Conservation (phyloP, 1,284 basidiomycete species). For the Cutaneotrichosporon mucoides region DNA sequence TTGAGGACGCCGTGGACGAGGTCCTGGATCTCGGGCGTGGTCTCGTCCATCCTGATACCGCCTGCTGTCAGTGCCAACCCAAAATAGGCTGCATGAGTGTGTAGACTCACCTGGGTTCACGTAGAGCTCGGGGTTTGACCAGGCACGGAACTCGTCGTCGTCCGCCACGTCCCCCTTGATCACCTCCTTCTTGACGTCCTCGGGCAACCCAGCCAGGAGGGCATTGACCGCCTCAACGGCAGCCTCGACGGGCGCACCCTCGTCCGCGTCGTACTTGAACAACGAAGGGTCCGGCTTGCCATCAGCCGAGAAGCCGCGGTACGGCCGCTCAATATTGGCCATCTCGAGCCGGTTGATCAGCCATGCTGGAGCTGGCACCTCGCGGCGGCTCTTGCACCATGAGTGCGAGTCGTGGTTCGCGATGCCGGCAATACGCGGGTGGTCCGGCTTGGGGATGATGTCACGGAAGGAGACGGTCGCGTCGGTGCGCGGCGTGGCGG, state of each 20-base stretch:
- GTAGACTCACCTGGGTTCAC: slow-evolving; percentile 26
- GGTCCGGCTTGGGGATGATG: slow-evolving; percentile 35
- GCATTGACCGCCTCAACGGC: slow-evolving; percentile 29
- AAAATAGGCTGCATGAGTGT: neutral
- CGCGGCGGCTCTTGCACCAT: slow-evolving; percentile 34
- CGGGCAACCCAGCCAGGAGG: slow-evolving; percentile 22
- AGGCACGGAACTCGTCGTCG: slow-evolving; percentile 38
- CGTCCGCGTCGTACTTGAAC: slow-evolving; percentile 32
- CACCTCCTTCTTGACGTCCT: slow-evolving; percentile 21
- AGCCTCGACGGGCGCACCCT: slow-evolving; percentile 38
- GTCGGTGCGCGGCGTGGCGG: slow-evolving; percentile 31
- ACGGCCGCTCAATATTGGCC: slow-evolving; percentile 36
- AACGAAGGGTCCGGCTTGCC: slow-evolving; percentile 31
- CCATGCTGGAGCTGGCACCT: slow-evolving; percentile 39
- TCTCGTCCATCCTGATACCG: slow-evolving; percentile 45
- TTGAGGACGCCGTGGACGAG: slow-evolving; percentile 35
- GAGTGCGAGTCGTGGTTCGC: slow-evolving; percentile 24
- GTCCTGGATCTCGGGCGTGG: slow-evolving; percentile 21
- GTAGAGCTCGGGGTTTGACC: slow-evolving; percentile 46
- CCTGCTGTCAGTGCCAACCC: slow-evolving; percentile 3
- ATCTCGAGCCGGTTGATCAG: slow-evolving; percentile 36
- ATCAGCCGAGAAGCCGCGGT: slow-evolving; percentile 35
- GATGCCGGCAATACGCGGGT: slow-evolving; percentile 41
- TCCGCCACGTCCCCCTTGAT: slow-evolving; percentile 31
- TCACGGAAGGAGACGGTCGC: slow-evolving; percentile 41